Evolutionary conservation across 371 early-diverging fungal genomes (phyloP), one percentile per base, ranked within the genome.

Genomic region (Saksenaea oblongispora): DNA sequence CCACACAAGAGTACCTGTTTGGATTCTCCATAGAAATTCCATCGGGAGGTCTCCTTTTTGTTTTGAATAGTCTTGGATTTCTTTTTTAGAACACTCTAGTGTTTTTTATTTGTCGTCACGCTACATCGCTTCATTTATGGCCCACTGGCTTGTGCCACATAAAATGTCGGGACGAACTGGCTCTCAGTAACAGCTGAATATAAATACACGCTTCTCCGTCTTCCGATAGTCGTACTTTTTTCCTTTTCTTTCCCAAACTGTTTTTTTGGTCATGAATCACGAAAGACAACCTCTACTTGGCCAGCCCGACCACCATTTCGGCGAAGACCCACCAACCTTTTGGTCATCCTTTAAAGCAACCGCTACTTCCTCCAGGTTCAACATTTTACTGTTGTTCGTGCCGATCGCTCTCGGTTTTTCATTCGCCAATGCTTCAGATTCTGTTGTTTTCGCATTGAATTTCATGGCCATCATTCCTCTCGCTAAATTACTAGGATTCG

Each of bases 381-480:
- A 93, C 66, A 54, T 88, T 37, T 71, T 93, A 3, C 69, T 91
- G 8, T 37, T 92, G 17, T 91, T 95, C 56, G 80, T 92, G 0
- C 95, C 96, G 4, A 73, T 95, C 4, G 97, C 94, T n/a, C 75
- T 93, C n/a, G 51, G 85, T 0, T 74, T 88, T 31, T 79, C 80
- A 39, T 63, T 75, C 22, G 67, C 39, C 26, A 73, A 83, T 18
- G 89, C 90, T 74, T 74, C 84, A 7, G 82, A 83, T 26, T 78
- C 86, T 18, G 67, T 84, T 8, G 77, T 84, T 13, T 97, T 94
- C 65, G 53, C 84, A 4, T 75, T 94, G 57, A 97, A 97, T 84
- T 94, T 95, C 56, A 79, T 94, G 22, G 95, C 95, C 15, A 93
- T 97, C 59, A 79, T 97, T 27, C 95, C 95, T 14, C 72, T 96